phyloP scores from a whole-genome alignment of 176 grass and related monocot species.

The Carex littledalei region DNA sequence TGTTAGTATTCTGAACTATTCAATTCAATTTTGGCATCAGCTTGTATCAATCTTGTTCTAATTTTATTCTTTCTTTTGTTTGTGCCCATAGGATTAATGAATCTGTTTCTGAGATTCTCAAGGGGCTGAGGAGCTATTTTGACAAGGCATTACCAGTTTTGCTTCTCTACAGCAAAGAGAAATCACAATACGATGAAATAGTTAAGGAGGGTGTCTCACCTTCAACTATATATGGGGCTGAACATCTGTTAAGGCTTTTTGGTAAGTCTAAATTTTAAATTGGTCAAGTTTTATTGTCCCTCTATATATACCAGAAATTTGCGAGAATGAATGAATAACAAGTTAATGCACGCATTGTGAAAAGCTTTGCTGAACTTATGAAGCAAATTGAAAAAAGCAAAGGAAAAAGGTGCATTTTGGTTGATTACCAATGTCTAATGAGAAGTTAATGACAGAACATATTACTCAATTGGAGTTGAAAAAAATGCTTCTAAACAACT shows the following conservation, averaged over 20 bases:
- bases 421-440: not conserved
- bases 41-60: not conserved
- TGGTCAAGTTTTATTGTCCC: conserved; percentile 11
- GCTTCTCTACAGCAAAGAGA: conserved; percentile 94
- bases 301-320: not conserved
- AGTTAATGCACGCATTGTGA: not conserved
- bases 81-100: conserved; percentile 60
- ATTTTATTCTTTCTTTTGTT: conserved; percentile 17
- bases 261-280: conserved; percentile 46
- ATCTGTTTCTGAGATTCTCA: conserved; percentile 72
- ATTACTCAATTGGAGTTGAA: not conserved
- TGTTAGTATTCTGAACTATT: conserved; percentile 46
- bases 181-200: conserved; percentile 63
- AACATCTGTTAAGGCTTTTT: conserved; percentile 93
- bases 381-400: not conserved
- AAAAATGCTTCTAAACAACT: not conserved
- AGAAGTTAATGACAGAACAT: not conserved
- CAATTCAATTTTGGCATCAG: not conserved
- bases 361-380: not conserved
- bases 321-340: too few relatives aligned
- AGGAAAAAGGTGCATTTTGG: not conserved
- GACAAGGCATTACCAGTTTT: conserved; percentile 92
- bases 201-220: conserved; percentile 58
- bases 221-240: conserved; percentile 89
- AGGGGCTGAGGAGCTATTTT: conserved; percentile 90